Base-by-base conservation (phyloP, 2,329 filamentous ascomycete genomes). In the Ophiostoma himal-ulmi region DNA sequence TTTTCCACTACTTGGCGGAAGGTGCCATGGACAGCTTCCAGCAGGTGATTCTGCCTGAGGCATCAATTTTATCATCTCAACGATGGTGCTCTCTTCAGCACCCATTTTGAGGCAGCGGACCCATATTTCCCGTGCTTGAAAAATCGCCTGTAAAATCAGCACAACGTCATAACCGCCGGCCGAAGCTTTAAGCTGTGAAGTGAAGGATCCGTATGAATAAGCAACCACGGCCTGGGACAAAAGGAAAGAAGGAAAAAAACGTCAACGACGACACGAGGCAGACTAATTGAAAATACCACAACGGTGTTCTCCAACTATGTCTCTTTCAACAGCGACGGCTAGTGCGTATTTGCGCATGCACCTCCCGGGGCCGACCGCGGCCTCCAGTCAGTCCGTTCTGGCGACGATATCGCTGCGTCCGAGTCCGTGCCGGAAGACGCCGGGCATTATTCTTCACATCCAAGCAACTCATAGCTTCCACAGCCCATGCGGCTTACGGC, bases 31-130 rank as follows among this genome's bases (percentile, higher is more conserved):
- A 8, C 26, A 64, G 34, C 34, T 37, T 4, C 14, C 20, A 64
- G 60, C 17, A 64, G 60, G 30, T 64, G 60, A 39, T 64, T 41
- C 4, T 65, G 62, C 62, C 62, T 65, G 34, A 65, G 62, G 62
- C 62, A 39, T 17, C 20, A 65, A 65, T 39, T 20, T 26, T 10
- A 7, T 26, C 22, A 17, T n/a, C 20, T 22, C 44, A 26, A 30
- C 30, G 8, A 22, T n/a, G 52, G 2, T 3, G 52, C 52, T 30
- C 22, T 34, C 22, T 7, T 22, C 13, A 3, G n/a, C 20, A 20
- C 14, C 10, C 57, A 36, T 26, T 64, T 64, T 17, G 30, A 6
- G 22, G 30, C 30, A 10, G n/a, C 2, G 3, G 62, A 14, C 20
- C 62, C 34, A 39, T 11, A 22, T 41, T 39, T 39, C 36, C n/a